These are phyloP conservation scores for Dioscorea zingiberensis DNA, from an alignment of 106 monocot genomes.

Conservation along the genomic window DNA sequence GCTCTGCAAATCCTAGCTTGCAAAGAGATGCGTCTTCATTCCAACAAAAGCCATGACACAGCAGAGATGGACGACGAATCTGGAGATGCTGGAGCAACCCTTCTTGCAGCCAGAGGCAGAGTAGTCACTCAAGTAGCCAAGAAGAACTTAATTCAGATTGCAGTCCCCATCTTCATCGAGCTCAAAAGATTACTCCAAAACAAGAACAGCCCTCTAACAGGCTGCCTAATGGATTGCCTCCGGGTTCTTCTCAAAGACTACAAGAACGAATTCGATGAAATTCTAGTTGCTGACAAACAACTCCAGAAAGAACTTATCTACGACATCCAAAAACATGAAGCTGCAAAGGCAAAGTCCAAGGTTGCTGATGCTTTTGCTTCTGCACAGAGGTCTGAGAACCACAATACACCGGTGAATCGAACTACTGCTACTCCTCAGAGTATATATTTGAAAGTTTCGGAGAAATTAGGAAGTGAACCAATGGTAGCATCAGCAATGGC, in stretches of 20 bases:
- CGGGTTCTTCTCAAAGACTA: conserved; percentile 78
- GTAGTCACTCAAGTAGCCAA: conserved; percentile 85
- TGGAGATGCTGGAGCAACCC: conserved; percentile 17
- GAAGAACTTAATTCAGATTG: conserved; percentile 86
- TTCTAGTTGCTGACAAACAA: conserved; percentile 87
- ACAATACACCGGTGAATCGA: conserved; percentile 13
- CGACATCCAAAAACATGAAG: conserved; percentile 84
- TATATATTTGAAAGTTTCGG: conserved; percentile 24
- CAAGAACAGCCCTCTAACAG: conserved; percentile 86
- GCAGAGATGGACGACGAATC: conserved; percentile 64
- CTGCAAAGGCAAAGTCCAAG: conserved; percentile 36
- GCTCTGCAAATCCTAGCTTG: conserved; percentile 72
- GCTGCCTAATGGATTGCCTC: conserved; percentile 88
- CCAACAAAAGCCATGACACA: conserved; percentile 27
- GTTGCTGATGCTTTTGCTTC: conserved; percentile 27
- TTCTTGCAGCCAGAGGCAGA: conserved; percentile 53
- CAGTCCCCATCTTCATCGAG: conserved; percentile 92
- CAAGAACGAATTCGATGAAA: conserved; percentile 92
- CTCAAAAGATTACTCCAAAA: conserved; percentile 79
- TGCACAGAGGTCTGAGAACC: conserved; percentile 9
- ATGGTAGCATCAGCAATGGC: conserved; percentile 42
- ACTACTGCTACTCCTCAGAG: neutral
- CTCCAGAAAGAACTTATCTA: conserved; percentile 92
- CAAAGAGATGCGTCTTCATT: conserved; percentile 89
- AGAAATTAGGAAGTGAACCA: conserved; percentile 25